These are phyloP conservation scores for Apophysomyces variabilis DNA, from an alignment of 371 early-diverging fungal species.

Conservation along the genomic window DNA sequence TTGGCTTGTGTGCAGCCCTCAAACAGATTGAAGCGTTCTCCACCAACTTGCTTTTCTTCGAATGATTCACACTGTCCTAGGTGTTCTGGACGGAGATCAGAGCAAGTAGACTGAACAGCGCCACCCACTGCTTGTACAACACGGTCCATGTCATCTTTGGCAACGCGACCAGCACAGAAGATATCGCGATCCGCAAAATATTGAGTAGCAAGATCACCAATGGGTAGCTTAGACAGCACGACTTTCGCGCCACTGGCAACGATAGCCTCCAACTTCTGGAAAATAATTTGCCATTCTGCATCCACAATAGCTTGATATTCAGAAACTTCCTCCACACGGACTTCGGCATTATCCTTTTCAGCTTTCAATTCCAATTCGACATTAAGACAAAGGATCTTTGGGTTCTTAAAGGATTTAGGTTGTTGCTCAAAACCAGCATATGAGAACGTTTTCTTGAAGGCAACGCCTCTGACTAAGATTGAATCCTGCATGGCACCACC, in stretches of 20 bases:
- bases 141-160: slow-evolving; percentile 92
- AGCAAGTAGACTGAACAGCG: slow-evolving; percentile 88
- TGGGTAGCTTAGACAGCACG: slow-evolving; percentile 98
- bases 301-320: slow-evolving; percentile 99
- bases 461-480: slow-evolving; percentile 96
- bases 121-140: slow-evolving; percentile 98
- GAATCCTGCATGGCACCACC: slow-evolving; percentile 99
- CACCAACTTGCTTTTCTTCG: slow-evolving; percentile 99
- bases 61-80: slow-evolving; percentile 92
- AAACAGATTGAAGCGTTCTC: slow-evolving; percentile 98
- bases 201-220: slow-evolving; percentile 99
- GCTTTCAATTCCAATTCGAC: slow-evolving; percentile 99
- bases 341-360: slow-evolving; percentile 99
- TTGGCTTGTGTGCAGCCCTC: slow-evolving; percentile 89
- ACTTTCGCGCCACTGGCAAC: slow-evolving; percentile 99
- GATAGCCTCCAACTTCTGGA: slow-evolving; percentile 98
- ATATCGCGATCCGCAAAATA: slow-evolving; percentile 99
- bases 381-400: slow-evolving; percentile 95
- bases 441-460: slow-evolving; percentile 99
- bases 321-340: slow-evolving; percentile 94
- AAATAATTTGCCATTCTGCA: slow-evolving; percentile 99
- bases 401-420: slow-evolving; percentile 96
- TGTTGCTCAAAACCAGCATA: slow-evolving; percentile 99
- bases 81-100: slow-evolving; percentile 83
- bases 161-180: slow-evolving; percentile 99